A percentile compares a stretch with the other conserved stretches of the same genome.
Conservation (phyloP, 73 alveolate species). For the Tetrahymena elliotti region DNA sequence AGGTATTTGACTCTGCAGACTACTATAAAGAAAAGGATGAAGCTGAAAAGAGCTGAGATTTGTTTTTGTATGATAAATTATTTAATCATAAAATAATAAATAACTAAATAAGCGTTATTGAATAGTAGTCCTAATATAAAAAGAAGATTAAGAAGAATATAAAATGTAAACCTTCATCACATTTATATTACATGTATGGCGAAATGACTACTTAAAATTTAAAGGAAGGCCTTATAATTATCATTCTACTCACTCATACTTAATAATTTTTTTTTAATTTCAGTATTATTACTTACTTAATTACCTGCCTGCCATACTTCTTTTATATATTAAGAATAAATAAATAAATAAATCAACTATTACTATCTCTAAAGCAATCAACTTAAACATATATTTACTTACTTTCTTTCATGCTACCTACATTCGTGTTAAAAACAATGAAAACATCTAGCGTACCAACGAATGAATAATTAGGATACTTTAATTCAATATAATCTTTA, state of each 20-base stretch:
- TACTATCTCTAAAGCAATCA: background rate
- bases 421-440: background rate
- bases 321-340: background rate
- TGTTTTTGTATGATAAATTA: background rate
- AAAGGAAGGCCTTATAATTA: background rate
- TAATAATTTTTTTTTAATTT: background rate
- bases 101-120: background rate
- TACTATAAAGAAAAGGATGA: background rate
- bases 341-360: background rate
- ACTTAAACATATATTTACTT: background rate
- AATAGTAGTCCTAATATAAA: background rate
- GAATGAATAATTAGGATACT: background rate
- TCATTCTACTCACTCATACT: background rate
- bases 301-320: slow-evolving; percentile 1
- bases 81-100: background rate
- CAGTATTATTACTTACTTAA: too few species aligned
- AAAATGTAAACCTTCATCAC: background rate
- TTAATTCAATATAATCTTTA: background rate
- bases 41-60: background rate
- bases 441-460: background rate
- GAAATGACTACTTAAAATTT: background rate
- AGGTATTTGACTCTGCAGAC: slow-evolving; percentile 1
- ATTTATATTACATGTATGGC: background rate
- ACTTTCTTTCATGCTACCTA: background rate
- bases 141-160: background rate